Percentiles rank a stretch among this genome's conserved stretches.
Conservation (phyloP, 257 asterid species). For the Eucommia ulmoides region DNA sequence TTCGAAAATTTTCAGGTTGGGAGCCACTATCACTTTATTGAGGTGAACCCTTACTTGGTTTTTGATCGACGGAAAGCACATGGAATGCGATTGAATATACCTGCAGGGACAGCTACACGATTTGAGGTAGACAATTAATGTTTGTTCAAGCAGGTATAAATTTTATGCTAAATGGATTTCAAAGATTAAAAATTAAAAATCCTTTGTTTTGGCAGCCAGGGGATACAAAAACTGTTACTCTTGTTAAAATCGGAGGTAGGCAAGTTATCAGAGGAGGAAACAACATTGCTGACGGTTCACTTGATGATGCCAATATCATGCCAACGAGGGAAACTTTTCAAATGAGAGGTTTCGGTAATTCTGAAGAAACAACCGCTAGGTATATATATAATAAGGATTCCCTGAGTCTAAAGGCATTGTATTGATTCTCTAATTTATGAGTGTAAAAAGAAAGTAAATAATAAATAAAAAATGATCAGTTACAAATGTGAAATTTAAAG, state of each 20-base stretch:
- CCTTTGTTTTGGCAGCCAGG: slow-evolving; percentile 61
- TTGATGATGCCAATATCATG: slow-evolving; percentile 28
- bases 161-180: not conserved
- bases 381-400: too few relatives aligned
- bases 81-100: slow-evolving; percentile 83
- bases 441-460: too few relatives aligned
- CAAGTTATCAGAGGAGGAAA: slow-evolving; percentile 84
- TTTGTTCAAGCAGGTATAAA: too few relatives aligned
- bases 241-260: slow-evolving; percentile 65
- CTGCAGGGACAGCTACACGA: slow-evolving; percentile 92
- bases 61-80: slow-evolving; percentile 70
- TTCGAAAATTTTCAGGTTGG: slow-evolving; percentile 59
- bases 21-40: slow-evolving; percentile 94
- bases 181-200: too few relatives aligned
- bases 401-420: too few relatives aligned
- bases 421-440: too few relatives aligned
- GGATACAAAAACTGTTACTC: slow-evolving; percentile 83
- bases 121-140: too few relatives aligned
- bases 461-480: too few relatives aligned
- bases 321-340: slow-evolving; percentile 40
- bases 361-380: slow-evolving; percentile 54
- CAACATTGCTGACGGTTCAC: slow-evolving; percentile 56
- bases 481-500: too few relatives aligned
- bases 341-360: slow-evolving; percentile 34
- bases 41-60: slow-evolving; percentile 68